phyloP scores from a whole-genome alignment of 768 basidiomycete genomes.

The Naematelia aurantialba region DNA sequence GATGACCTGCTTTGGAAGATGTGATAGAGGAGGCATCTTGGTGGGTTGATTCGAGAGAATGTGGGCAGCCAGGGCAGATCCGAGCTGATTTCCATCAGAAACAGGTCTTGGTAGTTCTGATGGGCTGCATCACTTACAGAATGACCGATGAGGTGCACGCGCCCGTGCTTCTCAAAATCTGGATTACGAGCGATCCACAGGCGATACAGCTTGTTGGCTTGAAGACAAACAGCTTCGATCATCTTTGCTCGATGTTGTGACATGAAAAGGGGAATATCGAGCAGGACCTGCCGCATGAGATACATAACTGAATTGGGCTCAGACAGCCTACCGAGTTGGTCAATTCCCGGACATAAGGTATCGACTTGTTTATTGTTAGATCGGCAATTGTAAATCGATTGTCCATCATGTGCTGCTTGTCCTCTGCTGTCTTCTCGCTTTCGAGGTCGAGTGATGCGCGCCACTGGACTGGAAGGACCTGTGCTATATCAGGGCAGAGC shows the following conservation, averaged over 20 bases:
- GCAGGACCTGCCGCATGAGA: constrained; percentile 27
- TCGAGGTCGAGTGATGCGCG: constrained; percentile 50
- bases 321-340: constrained; percentile 50
- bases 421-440: constrained; percentile 49
- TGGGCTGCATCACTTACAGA: constrained; percentile 35
- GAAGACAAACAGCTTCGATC: constrained; percentile 54
- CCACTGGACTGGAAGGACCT: constrained; percentile 55
- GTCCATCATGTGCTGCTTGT: constrained; percentile 51
- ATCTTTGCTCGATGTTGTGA: constrained; percentile 53
- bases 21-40: constrained; percentile 48
- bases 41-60: constrained; percentile 55
- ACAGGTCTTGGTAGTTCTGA: not conserved
- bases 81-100: constrained; percentile 34
- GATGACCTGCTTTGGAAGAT: constrained; percentile 49
- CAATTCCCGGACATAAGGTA: constrained; percentile 53
- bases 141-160: constrained; percentile 54
- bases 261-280: constrained; percentile 56
- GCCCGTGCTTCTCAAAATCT: constrained; percentile 50
- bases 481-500: not conserved
- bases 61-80: constrained; percentile 52
- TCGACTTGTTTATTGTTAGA: constrained; percentile 53
- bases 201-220: constrained; percentile 53
- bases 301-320: not conserved
- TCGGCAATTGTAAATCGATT: constrained; percentile 54
- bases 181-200: constrained; percentile 54